Conservation (phyloP, 768 basidiomycete genomes). For the Kwoniella sp. region DNA sequence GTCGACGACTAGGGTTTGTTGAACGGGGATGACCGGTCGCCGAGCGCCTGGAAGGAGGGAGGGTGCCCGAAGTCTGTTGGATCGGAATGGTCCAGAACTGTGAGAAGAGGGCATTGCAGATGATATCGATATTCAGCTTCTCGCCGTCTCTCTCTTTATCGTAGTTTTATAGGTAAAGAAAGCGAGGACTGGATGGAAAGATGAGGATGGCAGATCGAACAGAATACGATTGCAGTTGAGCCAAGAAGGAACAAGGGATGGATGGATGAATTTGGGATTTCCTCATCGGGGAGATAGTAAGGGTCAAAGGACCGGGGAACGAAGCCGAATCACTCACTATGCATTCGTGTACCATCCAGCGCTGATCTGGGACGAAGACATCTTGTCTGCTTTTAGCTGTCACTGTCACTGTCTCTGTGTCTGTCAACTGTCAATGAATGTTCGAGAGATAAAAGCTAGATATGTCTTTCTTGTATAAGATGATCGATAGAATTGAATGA, state of each 20-base stretch:
- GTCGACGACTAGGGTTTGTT: conserved; percentile 51
- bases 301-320: neutral
- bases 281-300: conserved; percentile 15
- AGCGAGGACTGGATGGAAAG: too few species aligned
- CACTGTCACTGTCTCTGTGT: too few species aligned
- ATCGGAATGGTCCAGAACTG: conserved; percentile 48
- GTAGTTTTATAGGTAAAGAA: too few species aligned
- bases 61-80: conserved; percentile 39
- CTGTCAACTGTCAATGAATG: too few species aligned
- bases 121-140: neutral
- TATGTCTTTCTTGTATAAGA: too few species aligned
- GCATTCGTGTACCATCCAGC: conserved; percentile 27
- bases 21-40: conserved; percentile 21
- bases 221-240: neutral
- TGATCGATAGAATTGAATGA: too few species aligned
- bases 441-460: too few species aligned
- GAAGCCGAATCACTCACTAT: conserved; percentile 23
- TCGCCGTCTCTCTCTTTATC: too few species aligned
- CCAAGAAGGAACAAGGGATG: neutral
- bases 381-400: neutral
- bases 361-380: neutral
- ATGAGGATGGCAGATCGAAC: neutral
- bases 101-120: conserved; percentile 3
- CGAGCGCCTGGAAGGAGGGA: conserved; percentile 36
- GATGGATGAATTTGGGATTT: neutral